Conservation (phyloP, 371 early-diverging fungal genomes). For the Sporodiniella umbellata region DNA sequence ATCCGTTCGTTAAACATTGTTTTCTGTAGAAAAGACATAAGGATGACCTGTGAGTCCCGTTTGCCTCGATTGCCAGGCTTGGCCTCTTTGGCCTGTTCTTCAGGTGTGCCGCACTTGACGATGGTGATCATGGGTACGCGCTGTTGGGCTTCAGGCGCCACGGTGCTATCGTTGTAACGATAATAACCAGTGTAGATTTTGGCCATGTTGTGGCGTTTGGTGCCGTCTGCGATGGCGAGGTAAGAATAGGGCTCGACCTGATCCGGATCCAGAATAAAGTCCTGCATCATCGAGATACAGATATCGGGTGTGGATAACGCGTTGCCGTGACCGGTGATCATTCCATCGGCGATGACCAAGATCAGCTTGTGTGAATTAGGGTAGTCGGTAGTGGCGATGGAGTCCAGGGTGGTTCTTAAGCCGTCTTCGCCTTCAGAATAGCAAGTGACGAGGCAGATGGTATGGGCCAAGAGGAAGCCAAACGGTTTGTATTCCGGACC, state of each 20-base stretch:
- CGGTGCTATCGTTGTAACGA: slow-evolving; percentile 56
- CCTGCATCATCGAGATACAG: slow-evolving; percentile 82
- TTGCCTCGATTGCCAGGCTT: slow-evolving; percentile 98
- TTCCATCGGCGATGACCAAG: slow-evolving; percentile 87
- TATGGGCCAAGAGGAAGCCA: slow-evolving; percentile 71
- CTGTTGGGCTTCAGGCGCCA: slow-evolving; percentile 46
- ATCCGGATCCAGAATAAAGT: slow-evolving; percentile 62
- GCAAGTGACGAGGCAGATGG: slow-evolving; percentile 79
- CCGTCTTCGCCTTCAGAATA: slow-evolving; percentile 94
- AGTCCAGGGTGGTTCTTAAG: slow-evolving; percentile 91
- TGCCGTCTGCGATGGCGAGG: slow-evolving; percentile 92
- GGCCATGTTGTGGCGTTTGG: slow-evolving; percentile 93
- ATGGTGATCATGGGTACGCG: slow-evolving; percentile 87
- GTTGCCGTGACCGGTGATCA: slow-evolving; percentile 84
- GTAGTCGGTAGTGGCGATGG: slow-evolving; percentile 89
- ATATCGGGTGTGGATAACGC: slow-evolving; percentile 77
- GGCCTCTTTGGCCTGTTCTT: slow-evolving; percentile 60
- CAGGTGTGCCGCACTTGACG: slow-evolving; percentile 89
- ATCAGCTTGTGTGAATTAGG: slow-evolving; percentile 90
- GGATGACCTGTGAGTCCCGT: slow-evolving; percentile 96
- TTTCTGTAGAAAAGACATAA: slow-evolving; percentile 96
- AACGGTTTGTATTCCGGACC: slow-evolving; percentile 58
- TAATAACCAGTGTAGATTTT: slow-evolving; percentile 93
- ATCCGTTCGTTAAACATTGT: slow-evolving; percentile 95
- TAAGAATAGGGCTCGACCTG: slow-evolving; percentile 76